These are phyloP conservation scores for Rhizophagus clarus DNA, from an alignment of 192 early-diverging fungal genomes.

Conservation along the genomic window DNA sequence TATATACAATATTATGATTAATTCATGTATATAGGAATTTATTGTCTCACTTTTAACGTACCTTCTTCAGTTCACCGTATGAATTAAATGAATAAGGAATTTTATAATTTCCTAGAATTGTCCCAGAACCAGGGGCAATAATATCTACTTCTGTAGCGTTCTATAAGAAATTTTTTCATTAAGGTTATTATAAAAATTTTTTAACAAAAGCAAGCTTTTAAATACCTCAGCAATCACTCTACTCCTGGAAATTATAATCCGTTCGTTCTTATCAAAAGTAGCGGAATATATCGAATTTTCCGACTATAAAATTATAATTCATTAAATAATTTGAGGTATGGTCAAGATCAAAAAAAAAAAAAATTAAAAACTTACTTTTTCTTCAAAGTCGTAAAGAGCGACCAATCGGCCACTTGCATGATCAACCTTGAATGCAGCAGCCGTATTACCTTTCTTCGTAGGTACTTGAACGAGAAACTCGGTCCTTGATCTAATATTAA, in stretches of 20 bases:
- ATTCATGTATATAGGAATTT: not conserved
- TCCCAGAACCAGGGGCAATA: not conserved
- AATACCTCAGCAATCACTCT: not conserved
- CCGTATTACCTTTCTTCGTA: conserved; percentile 10
- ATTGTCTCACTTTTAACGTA: not conserved
- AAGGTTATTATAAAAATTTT: not conserved
- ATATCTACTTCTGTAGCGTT: conserved; percentile 7
- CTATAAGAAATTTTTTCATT: not conserved
- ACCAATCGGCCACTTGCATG: not conserved
- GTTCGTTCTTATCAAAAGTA: conserved; percentile 12
- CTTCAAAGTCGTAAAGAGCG: conserved; percentile 21
- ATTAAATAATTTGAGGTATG: not conserved
- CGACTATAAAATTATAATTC: not conserved
- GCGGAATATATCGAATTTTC: conserved; percentile 24
- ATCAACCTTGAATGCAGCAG: conserved; percentile 27
- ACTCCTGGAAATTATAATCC: conserved; percentile 17
- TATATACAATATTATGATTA: conserved; percentile 4
- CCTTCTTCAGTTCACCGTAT: not conserved
- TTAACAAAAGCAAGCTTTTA: not conserved
- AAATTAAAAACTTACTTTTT: conserved; percentile 3
- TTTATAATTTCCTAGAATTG: not conserved
- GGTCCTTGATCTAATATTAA: conserved; percentile 20
- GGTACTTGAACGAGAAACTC: conserved; percentile 25
- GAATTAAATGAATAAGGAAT: conserved; percentile 1
- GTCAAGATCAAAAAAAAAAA: not conserved